Base-by-base conservation (phyloP, 257 asterid genomes). In the Sherardia arvensis region DNA sequence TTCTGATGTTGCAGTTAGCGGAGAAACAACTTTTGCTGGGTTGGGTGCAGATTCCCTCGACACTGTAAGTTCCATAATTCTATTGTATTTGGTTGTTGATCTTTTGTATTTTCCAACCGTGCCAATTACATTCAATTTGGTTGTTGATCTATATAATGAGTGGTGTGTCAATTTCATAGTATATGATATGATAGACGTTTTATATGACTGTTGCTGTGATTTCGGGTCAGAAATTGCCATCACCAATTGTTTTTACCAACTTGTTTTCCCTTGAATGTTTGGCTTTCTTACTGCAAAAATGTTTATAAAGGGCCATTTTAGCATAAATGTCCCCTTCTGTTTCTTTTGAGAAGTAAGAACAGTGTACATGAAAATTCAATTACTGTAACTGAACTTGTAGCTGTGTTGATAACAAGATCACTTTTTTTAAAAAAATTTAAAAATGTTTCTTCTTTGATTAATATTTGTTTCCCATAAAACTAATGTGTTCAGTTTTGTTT, bases 11-110 rank as follows among this genome's bases (percentile, higher is more conserved):
- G 80, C 64, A 9, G 90, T 91, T 61, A 58, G 36, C 32, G 98
- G 95, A 67, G 90, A 80, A 64, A 86, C 98, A 0, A 88, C 82
- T 71, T 91, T 91, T 72, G 66, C 81, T 9, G 25, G 82, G 9
- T 92, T 91, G 73, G 98, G 98, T 66, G 96, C 98, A 34, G 98
- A 91, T 77, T 91, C 98, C 58, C 96, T 88, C 32, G 98, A 91
- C 85, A 91, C 98, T 74, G 96, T 91, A 91, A 33, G 74, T 28
- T 30, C 18, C 47, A 38, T 38, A 38, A 15, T 38, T 1, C 1
- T 33, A 49, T 4, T 49, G 12, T 6, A 15, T 2, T 18, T 49
- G 27, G 20, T 43, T 43, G 21, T 8, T 43, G 51, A 43, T 43
- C n/a, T 43, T 9, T 6, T 5, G 25, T 38, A 40, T 23, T 61